Evolutionary conservation across 2,329 filamentous ascomycete species (phyloP), one percentile per base, ranked within the genome.

Genomic region (Polychaeton citri): DNA sequence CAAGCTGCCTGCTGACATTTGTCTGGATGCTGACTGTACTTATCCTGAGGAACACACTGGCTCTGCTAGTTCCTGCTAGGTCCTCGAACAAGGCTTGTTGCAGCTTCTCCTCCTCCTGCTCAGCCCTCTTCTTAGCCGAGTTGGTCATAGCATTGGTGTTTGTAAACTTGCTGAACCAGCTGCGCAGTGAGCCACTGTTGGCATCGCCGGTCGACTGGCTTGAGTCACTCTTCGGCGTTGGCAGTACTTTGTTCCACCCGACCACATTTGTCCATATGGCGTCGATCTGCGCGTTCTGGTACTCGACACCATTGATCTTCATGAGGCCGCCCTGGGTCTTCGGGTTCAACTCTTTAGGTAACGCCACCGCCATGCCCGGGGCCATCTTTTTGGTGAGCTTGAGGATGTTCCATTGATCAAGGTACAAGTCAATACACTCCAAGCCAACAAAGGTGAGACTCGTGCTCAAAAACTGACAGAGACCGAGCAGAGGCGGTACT

Each of bases 371-470:
- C 19, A 76, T 67, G 30, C 79, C 79, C 0, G 86, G 85, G 0
- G 88, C 88, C 3, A 79, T 76, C 61, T 88, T 92, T 64, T 98
- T 98, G 37, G 69, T 71, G 26, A 98, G 65, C 2, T 73, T 73
- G 16, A 94, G 63, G 12, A 98, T 68, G 48, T 79, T 80, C 65
- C 81, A 87, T 49, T 90, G 79, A 52, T 98, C 88, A 36, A 98
- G 72, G 71, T 79, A 88, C 39, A 98, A 74, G 52, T 96, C 87
- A 41, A 98, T 83, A 38, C 72, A 73, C 52, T 94, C 73, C 17
- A 98, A 66, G 0, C 85, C 81, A 40, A 98, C 88, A 62, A 98
- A 98, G 0, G 90, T 96, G 57, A 98, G 65, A 63, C 88, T 95
- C 5, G 87, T 96, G 3, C 87, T 83, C 33, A 98, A 65, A 48